Evolutionary conservation across 768 basidiomycete genomes (phyloP), one percentile per base, ranked within the genome.

Genomic region (Agrocybe pediades): DNA sequence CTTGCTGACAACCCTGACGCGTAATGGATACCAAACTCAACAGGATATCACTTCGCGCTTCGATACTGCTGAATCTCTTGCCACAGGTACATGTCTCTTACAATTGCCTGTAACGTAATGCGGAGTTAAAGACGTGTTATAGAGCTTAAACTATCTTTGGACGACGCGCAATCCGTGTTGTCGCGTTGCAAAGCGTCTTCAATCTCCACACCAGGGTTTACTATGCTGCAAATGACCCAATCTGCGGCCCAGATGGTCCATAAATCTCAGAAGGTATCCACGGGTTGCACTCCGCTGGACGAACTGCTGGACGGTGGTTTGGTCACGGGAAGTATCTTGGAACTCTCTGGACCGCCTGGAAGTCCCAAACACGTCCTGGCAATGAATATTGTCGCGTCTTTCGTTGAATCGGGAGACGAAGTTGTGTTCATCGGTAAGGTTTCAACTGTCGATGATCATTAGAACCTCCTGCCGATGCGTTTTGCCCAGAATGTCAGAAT

Each of bases 301-400:
- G 70, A 70, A 16, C 65, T 90, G 2, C 75, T 92, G 5, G 78
- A 73, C 26, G 87, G 87, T 41, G 90, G 90, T 15, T 67, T 92
- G 41, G 68, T 72, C 49, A 76, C 74, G 52, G 86, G 87, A 7
- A 75, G 80, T 57, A 74, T 89, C 56, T 73, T 91, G 17, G 90
- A 92, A 69, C 71, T 92, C 59, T 87, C 87, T 25, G 89, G 90
- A 0, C 86, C 88, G 41, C 89, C 90, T 0, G 90, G 90, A 44
- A 78, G 81, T 33, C 79, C 81, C 9, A 91, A 88, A 58, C 86
- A 86, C 53, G 63, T 61, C 11, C 57, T 90, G 7, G 80, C 80
- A 8, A 67, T 78, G 13, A 74, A 77, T 46, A 75, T 88, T 41
- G 75, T 78, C 13, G 65, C 69, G 27, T 74, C 69, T 2, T 83